Base-by-base conservation (phyloP, 345 rosid species). In the Triadica sebifera region DNA sequence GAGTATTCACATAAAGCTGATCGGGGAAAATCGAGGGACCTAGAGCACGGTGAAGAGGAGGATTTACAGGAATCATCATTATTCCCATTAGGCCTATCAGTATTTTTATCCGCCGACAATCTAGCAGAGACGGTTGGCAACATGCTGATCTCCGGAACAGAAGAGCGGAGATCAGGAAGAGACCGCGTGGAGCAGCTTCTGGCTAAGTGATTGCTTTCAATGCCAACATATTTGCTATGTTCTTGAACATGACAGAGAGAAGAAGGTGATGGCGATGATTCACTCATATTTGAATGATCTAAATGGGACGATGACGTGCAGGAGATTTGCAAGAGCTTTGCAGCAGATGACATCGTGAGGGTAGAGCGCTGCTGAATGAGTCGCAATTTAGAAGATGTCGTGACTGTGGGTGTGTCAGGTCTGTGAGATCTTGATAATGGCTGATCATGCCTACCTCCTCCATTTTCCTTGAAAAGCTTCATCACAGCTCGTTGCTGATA, bases 241-340 rank as follows among this genome's bases (percentile, higher is more conserved):
- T 55, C 11, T 8, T 45, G 39, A 25, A n/a, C 41, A 51, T 75
- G 78, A 8, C 58, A 63, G 64, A 17, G 57, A 8, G 73, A 13
- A 81, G 52, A 59, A 11, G 72, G 24, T 41, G 70, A 25, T 79
- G 70, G 52, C 61, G 43, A 72, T 65, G 10, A 74, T 6, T 75
- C 72, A 20, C 13, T 68, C 45, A 75, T 38, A 60, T 67, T 75
- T 46, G 39, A 9, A 15, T 37, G 73, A 66, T 49, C 58, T 39
- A 13, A 66, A 66, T 66, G 55, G 39, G 56, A 24, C 9, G 61
- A 60, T 22, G 84, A 77, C 72, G 81, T 78, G 41, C 82, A 89
- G 49, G 78, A 84, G 3, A 87, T 84, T 50, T 88, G 87, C 49
- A 94, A 78, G 61, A 94, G 87, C 85, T 83, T 91, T 0, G 91